Evolutionary conservation across 163 green algal species (phyloP).

Genomic region (Coccomyxa subellipsoidea): DNA sequence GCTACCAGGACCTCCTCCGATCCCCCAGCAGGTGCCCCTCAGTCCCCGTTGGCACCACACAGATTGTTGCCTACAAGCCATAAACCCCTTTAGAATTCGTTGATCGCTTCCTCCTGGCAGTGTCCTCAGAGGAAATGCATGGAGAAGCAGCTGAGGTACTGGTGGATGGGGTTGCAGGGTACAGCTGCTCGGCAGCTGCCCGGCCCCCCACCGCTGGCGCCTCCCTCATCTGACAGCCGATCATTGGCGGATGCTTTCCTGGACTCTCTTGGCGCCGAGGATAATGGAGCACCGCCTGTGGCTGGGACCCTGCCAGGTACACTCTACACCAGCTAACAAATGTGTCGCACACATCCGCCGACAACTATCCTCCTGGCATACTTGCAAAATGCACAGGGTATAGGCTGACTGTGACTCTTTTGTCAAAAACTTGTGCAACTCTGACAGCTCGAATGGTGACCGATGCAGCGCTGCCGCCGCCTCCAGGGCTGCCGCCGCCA

Average conservation of each 20-base stretch:
- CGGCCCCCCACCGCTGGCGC: neutral
- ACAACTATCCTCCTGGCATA: neutral
- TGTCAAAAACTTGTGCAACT: neutral
- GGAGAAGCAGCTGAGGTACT: too few relatives aligned
- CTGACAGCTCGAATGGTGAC: neutral
- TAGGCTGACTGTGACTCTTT: neutral
- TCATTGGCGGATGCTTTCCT: slow-evolving; percentile 11
- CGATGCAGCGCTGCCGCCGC: neutral
- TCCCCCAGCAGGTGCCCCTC: neutral
- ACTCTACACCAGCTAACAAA: neutral
- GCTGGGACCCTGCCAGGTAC: neutral
- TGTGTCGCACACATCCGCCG: neutral
- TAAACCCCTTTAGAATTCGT: too few relatives aligned
- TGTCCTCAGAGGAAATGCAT: too few relatives aligned
- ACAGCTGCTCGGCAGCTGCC: neutral
- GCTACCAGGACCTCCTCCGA: neutral
- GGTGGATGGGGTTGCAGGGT: neutral
- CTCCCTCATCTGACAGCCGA: neutral
- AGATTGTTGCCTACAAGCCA: too few relatives aligned
- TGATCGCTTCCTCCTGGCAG: too few relatives aligned
- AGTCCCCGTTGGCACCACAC: too few relatives aligned
- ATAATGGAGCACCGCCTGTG: neutral
- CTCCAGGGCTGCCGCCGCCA: neutral
- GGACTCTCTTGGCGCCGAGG: slow-evolving; percentile 9
- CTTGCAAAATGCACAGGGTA: neutral